Percentiles rank a stretch among this genome's conserved stretches.
These are phyloP conservation scores for Ophiostoma ips DNA, from an alignment of 2,329 filamentous ascomycete genomes.

Conservation along the genomic window DNA sequence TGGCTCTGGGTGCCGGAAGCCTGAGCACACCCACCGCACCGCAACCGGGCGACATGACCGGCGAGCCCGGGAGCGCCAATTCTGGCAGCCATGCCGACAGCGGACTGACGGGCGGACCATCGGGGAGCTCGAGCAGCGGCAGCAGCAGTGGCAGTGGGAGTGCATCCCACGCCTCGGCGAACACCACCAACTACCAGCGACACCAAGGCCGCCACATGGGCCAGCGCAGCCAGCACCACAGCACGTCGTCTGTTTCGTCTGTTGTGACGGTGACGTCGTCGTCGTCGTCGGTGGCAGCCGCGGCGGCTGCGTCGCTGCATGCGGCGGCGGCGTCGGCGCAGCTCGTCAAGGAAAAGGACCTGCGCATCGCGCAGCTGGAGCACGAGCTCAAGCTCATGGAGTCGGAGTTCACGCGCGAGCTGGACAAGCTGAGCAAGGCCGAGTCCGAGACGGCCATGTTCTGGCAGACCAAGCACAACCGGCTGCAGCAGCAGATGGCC, in stretches of 20 bases:
- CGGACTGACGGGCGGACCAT: not conserved
- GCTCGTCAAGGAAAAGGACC: slow-evolving; percentile 32
- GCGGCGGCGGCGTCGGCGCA: slow-evolving; percentile 16
- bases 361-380: slow-evolving; percentile 37
- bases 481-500: slow-evolving; percentile 34
- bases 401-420: slow-evolving; percentile 36
- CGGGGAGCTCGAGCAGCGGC: not conserved
- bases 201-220: not conserved
- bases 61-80: slow-evolving; percentile 9
- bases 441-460: slow-evolving; percentile 42
- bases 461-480: slow-evolving; percentile 41
- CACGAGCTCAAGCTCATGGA: slow-evolving; percentile 39
- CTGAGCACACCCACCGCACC: slow-evolving; percentile 1
- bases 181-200: slow-evolving; percentile 11
- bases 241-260: not conserved
- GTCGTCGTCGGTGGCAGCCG: slow-evolving; percentile 7
- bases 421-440: slow-evolving; percentile 37
- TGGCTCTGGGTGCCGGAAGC: slow-evolving; percentile 16
- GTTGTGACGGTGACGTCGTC: not conserved
- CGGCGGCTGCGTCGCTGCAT: slow-evolving; percentile 10
- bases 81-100: not conserved
- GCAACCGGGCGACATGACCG: not conserved
- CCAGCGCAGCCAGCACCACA: slow-evolving; percentile 1
- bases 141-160: not conserved
- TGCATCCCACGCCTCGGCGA: not conserved